phyloP scores from a whole-genome alignment of 2,329 filamentous ascomycete species.

The Neofusicoccum cordaticola region DNA sequence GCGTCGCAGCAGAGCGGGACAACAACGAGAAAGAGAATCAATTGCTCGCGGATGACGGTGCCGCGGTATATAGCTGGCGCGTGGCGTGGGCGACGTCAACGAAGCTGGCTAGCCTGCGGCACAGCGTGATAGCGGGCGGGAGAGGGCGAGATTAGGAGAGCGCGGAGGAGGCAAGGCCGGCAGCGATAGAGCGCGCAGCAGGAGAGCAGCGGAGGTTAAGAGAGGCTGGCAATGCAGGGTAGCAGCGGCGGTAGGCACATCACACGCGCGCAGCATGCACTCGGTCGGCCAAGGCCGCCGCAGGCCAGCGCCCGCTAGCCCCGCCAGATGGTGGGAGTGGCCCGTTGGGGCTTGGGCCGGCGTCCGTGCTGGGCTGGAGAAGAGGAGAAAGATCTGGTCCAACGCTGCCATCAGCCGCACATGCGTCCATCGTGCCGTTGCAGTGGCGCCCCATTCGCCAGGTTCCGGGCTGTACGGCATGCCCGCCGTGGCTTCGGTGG shows the following conservation, averaged over 20 bases:
- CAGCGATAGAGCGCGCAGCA: constrained; percentile 2
- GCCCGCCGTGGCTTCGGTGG: neutral
- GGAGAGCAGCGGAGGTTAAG: neutral
- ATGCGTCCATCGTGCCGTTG: neutral
- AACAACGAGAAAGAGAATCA: neutral
- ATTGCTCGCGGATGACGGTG: neutral
- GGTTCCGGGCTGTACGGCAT: neutral
- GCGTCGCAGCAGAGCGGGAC: neutral
- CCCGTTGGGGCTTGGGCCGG: constrained; percentile 19
- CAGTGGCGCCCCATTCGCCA: neutral
- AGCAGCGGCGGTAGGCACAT: constrained; percentile 7
- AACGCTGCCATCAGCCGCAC: neutral
- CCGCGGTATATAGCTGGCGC: neutral
- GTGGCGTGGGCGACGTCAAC: neutral
- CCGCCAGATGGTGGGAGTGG: constrained; percentile 13
- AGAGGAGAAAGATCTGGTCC: neutral
- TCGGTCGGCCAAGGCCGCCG: too few relatives aligned
- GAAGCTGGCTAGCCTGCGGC: neutral
- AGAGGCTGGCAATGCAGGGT: neutral
- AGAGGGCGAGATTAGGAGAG: neutral
- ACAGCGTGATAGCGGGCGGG: neutral
- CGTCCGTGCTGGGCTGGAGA: neutral
- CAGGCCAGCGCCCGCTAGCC: too few relatives aligned
- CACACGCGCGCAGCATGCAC: neutral
- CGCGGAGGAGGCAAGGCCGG: constrained; percentile 15